phyloP scores from a whole-genome alignment of 352 stramenopile species.

The Globisporangium lucens region DNA sequence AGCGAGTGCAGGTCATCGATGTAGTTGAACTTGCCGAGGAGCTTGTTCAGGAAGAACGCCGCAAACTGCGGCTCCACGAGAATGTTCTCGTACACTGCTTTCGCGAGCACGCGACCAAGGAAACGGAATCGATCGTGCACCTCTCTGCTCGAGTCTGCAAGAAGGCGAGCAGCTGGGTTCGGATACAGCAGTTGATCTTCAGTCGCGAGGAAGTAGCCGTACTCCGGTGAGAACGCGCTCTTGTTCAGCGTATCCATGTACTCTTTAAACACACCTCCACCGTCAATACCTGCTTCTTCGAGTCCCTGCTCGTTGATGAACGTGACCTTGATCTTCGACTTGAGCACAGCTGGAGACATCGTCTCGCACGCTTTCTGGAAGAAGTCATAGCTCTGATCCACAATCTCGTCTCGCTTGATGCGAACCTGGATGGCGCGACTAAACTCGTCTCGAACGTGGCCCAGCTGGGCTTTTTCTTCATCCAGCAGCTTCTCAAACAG shows the following conservation, averaged over 20 bases:
- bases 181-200: conserved; percentile 91
- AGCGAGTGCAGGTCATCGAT: conserved; percentile 93
- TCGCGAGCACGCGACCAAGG: conserved; percentile 92
- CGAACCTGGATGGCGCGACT: conserved; percentile 46
- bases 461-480: conserved; percentile 51
- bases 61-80: conserved; percentile 96
- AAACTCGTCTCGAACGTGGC: conserved; percentile 59
- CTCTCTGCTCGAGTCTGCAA: conserved; percentile 74
- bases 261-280: conserved; percentile 97
- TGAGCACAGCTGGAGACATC: conserved; percentile 67
- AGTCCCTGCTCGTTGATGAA: conserved; percentile 92
- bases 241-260: conserved; percentile 91
- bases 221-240: conserved; percentile 86
- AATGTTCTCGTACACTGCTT: conserved; percentile 96
- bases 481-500: conserved; percentile 75
- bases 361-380: conserved; percentile 62
- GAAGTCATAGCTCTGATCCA: conserved; percentile 87
- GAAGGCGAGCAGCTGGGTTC: conserved; percentile 82
- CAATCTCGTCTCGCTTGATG: conserved; percentile 81
- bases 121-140: conserved; percentile 94
- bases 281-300: conserved; percentile 96
- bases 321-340: conserved; percentile 89
- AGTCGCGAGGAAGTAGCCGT: conserved; percentile 83
- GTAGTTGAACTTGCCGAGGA: conserved; percentile 88
- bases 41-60: conserved; percentile 95